Percentiles rank a stretch among this genome's conserved stretches.
These are phyloP conservation scores for Aspergillus brunneoviolaceus DNA, from an alignment of 2,329 filamentous ascomycete species.

Conservation along the genomic window DNA sequence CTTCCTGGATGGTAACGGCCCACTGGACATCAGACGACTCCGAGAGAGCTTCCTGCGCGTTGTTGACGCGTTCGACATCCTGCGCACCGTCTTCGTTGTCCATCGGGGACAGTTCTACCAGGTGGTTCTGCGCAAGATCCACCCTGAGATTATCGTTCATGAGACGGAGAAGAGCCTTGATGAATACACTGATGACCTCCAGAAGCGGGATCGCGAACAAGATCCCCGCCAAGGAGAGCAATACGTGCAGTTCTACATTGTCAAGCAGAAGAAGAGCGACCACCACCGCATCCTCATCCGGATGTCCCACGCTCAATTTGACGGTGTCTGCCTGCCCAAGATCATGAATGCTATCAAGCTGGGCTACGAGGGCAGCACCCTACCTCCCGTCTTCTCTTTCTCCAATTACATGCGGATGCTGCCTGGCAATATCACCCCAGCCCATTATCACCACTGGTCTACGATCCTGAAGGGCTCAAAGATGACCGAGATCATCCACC, in stretches of 20 bases:
- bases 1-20: constrained; percentile 53
- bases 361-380: constrained; percentile 48
- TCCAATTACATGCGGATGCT: constrained; percentile 47
- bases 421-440: constrained; percentile 40
- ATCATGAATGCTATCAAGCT: constrained; percentile 61
- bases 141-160: constrained; percentile 53
- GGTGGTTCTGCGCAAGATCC: constrained; percentile 58
- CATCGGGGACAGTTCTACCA: constrained; percentile 53
- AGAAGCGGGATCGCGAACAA: constrained; percentile 56
- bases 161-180: constrained; percentile 54
- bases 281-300: constrained; percentile 56
- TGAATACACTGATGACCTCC: constrained; percentile 55
- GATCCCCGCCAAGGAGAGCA: constrained; percentile 59
- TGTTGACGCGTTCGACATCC: constrained; percentile 61
- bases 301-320: constrained; percentile 68
- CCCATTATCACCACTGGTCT: constrained; percentile 61
- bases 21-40: constrained; percentile 50
- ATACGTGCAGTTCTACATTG: constrained; percentile 61
- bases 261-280: constrained; percentile 43
- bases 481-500: constrained; percentile 46
- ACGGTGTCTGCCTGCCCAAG: constrained; percentile 65
- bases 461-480: constrained; percentile 57
- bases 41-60: constrained; percentile 49
- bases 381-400: constrained; percentile 45
- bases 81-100: constrained; percentile 65